Base-by-base conservation (phyloP, 495 filamentous ascomycete genomes). In the Niebla homalea region DNA sequence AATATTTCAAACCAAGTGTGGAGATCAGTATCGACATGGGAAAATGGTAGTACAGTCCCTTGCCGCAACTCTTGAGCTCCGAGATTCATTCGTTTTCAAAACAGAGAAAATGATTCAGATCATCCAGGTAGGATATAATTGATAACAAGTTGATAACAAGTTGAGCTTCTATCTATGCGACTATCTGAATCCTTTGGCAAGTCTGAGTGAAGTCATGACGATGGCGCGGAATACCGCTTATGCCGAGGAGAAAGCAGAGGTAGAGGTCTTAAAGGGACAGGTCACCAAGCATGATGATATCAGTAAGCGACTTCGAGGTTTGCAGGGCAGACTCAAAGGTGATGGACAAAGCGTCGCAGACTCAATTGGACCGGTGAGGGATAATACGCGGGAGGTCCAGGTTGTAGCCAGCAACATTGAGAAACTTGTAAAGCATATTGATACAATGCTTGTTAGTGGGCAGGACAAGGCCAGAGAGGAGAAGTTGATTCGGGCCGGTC, bases 241-340 rank as follows among this genome's bases (percentile, higher is more conserved):
- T 62, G 78, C 75, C n/a, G 80, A 84, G 68, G 80, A 84, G 63
- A 76, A 77, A 61, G 80, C 80, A 1, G 80, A 84, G 65, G 80
- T 84, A 39, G 80, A 83, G 63, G 78, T 84, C 29, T 64, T 84
- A 16, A 76, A 73, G 52, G 79, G 80, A 43, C 80, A 80, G 59
- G 71, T 81, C 49, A 74, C 77, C 51, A 84, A 83, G 66, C 72
- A 81, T 55, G 78, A 80, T 51, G 60, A 68, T 44, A 76, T 97
- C 58, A 94, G 86, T 26, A 94, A 89, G 68, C 95, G 93, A 71
- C 95, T 99, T 55, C 79, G 89, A 64, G 81, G 85, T 18, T 93
- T 88, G 23, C 73, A 95, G 46, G 79, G 80, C 26, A 78, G 90
- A 57, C 69, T 99, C 12, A 87, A 95, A 54, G 80, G 81, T 26